Evolutionary conservation across 2,329 filamentous ascomycete genomes (phyloP).

Genomic region (Clarireedia homoeocarpa): DNA sequence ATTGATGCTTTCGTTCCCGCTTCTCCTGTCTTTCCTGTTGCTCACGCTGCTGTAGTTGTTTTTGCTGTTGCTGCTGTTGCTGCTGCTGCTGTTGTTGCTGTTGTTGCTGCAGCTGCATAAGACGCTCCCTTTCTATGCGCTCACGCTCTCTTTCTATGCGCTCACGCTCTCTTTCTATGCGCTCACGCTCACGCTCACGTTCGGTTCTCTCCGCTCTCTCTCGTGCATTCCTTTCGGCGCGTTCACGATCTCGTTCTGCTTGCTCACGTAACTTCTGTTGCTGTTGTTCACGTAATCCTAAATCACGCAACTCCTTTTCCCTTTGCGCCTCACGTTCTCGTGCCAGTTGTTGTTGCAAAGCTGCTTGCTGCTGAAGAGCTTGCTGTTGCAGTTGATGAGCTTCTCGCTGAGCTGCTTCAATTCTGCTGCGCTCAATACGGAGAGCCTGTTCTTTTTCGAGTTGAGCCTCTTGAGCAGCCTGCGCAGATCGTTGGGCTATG

Average conservation of each 20-base stretch:
- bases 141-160: constrained; percentile 12
- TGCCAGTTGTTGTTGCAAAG: not conserved
- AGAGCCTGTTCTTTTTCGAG: constrained; percentile 25
- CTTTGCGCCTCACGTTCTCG: not conserved
- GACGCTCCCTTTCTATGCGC: not conserved
- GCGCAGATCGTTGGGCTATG: constrained; percentile 20
- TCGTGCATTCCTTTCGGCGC: not conserved
- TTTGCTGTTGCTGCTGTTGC: not conserved
- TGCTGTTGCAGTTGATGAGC: constrained; percentile 2
- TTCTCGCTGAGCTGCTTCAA: constrained; percentile 20
- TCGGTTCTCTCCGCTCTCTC: constrained; percentile 8
- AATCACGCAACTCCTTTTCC: constrained; percentile 2
- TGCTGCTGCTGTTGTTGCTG: too few relatives aligned
- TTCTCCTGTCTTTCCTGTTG: constrained; percentile 11
- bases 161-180: not conserved
- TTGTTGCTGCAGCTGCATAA: too few relatives aligned
- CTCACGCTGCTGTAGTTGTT: constrained; percentile 6
- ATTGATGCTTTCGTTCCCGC: constrained; percentile 19
- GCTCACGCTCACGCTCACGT: too few relatives aligned
- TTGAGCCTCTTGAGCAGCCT: constrained; percentile 26
- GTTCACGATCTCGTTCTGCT: not conserved
- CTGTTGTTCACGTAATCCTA: constrained; percentile 9
- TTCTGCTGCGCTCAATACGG: constrained; percentile 18
- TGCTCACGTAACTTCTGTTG: not conserved
- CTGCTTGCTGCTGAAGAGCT: not conserved